Base-by-base conservation (phyloP, 495 filamentous ascomycete genomes). In the Lentithecium fluviatile region DNA sequence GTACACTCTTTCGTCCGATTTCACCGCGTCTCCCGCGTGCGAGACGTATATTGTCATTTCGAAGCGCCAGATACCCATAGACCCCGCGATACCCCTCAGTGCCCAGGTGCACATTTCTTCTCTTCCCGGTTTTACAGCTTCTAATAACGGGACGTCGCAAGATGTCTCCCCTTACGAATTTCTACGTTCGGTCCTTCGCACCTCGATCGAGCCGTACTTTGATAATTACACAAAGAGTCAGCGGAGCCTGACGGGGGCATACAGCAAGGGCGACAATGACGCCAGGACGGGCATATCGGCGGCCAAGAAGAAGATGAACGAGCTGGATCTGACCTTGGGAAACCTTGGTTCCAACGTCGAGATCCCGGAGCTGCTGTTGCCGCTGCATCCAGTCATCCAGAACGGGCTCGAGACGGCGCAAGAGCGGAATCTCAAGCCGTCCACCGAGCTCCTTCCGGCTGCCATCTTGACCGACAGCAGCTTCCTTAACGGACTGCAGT, bases 291-390 rank as follows among this genome's bases (percentile, higher is more conserved):
- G 93, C 42, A 90, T 99, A 64, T 89, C 94, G n/a, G 90, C 91
- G 8, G 90, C 94, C 25, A 97, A 95, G 79, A 95, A 95, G 80
- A 90, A 89, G 71, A 83, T 96, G 71, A 92, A 91, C 13, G 95
- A 99, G 67, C 78, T 99, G 61, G 93, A 95, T 70, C 78, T 95
- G 54, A 92, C 86, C 59, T 80, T 99, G 56, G 78, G 88, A 58
- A 91, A 97, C 69, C 80, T 97, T 43, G 93, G 96, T 74, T 92
- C 97, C 69, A 97, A 97, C 79, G 89, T 95, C 52, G 94, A 99
- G 74, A 97, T 99, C 45, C 95, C 95, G 15, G 90, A 91, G 58
- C 77, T 97, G 24, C 86, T 86, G 2, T 79, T 99, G 50, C 84
- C 89, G 1, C 82, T 96, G 58, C 91, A 95, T 68, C 89, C 91